phyloP scores from a whole-genome alignment of 2,329 filamentous ascomycete genomes.

The Mollisiaceae sp. region DNA sequence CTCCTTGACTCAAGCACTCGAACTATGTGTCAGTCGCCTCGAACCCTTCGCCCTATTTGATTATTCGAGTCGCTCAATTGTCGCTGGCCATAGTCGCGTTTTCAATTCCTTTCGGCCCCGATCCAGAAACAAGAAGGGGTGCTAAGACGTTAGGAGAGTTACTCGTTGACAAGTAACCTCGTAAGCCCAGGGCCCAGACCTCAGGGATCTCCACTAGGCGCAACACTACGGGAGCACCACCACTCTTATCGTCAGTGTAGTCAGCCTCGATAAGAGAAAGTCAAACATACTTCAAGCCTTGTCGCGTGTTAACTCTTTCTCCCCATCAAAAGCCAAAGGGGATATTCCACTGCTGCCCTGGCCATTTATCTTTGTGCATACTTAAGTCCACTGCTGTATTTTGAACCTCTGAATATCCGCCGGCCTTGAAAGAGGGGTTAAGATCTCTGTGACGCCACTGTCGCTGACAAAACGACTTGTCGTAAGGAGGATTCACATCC shows the following conservation, averaged over 20 bases:
- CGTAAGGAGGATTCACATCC: background rate
- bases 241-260: slow-evolving; percentile 14
- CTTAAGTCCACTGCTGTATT: background rate
- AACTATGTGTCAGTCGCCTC: background rate
- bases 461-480: slow-evolving; percentile 16
- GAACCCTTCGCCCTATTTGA: background rate
- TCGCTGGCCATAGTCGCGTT: background rate
- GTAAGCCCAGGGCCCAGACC: background rate
- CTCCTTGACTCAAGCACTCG: background rate
- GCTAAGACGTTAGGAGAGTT: no score
- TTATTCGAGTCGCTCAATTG: background rate
- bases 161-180: no score
- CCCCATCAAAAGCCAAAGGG: background rate
- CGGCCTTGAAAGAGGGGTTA: background rate
- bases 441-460: slow-evolving; percentile 11
- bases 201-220: background rate
- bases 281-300: slow-evolving; percentile 19
- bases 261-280: slow-evolving; percentile 18
- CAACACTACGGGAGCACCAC: background rate
- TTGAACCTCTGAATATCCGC: background rate
- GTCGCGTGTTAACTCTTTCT: slow-evolving; percentile 18
- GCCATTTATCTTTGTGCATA: background rate
- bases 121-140: background rate
- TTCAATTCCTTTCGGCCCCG: background rate
- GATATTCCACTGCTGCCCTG: background rate